Conservation (phyloP, 2,329 filamentous ascomycete genomes). For the Claviceps paspali region DNA sequence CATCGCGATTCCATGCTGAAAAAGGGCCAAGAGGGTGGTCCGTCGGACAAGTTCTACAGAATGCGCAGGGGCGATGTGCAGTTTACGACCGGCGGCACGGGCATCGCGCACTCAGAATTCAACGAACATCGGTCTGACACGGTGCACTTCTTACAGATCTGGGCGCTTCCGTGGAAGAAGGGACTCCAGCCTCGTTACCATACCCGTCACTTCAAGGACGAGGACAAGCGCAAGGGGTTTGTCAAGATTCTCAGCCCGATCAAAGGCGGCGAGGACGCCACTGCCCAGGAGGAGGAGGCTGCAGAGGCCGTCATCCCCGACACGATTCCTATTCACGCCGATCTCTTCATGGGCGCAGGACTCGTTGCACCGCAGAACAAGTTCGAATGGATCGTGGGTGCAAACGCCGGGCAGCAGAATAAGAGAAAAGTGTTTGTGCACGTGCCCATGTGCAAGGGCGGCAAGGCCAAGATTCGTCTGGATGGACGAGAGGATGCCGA, state of each 20-base stretch:
- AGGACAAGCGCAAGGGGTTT: constrained; percentile 54
- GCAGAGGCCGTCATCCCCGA: constrained; percentile 44
- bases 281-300: constrained; percentile 44
- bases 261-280: constrained; percentile 48
- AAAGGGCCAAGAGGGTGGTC: constrained; percentile 45
- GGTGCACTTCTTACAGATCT: constrained; percentile 80
- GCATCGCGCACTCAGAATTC: constrained; percentile 67
- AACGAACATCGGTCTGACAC: constrained; percentile 58
- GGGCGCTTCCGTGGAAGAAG: constrained; percentile 63
- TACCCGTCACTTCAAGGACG: constrained; percentile 57
- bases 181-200: constrained; percentile 64
- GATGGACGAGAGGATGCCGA: constrained; percentile 49
- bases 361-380: constrained; percentile 49
- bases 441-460: constrained; percentile 63
- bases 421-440: constrained; percentile 68
- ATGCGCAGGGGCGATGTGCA: constrained; percentile 74
- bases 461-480: constrained; percentile 55
- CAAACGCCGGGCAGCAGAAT: constrained; percentile 30
- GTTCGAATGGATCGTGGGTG: constrained; percentile 62
- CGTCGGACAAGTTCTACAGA: constrained; percentile 49
- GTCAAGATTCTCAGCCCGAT: constrained; percentile 64
- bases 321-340: constrained; percentile 74
- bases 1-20: constrained; percentile 76
- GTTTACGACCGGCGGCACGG: constrained; percentile 76
- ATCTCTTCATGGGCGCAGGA: constrained; percentile 68